Percentiles rank a stretch among this genome's conserved stretches.
These are phyloP conservation scores for Solanum sejunctum DNA, from an alignment of 257 asterid species.

Conservation along the genomic window DNA sequence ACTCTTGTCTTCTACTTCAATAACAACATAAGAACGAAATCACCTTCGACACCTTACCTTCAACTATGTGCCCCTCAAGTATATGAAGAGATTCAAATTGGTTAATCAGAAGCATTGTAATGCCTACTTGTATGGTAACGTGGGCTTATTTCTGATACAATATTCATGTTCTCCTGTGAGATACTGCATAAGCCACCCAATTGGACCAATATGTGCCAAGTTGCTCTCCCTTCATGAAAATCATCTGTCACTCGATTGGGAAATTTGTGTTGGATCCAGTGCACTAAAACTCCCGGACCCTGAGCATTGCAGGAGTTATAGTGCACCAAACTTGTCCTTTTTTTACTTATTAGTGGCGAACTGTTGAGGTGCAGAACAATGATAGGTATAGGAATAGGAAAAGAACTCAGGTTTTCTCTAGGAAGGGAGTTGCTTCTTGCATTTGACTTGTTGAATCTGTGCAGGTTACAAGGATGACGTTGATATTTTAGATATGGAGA, in stretches of 20 bases:
- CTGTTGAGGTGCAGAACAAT: not conserved
- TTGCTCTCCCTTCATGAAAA: not conserved
- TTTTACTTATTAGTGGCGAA: not conserved
- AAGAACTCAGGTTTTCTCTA: not conserved
- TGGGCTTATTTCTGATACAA: not conserved
- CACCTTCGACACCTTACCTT: not conserved
- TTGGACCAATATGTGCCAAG: not conserved
- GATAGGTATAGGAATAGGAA: not conserved
- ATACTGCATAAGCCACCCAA: not conserved
- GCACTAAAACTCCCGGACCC: no score
- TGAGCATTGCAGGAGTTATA: no score
- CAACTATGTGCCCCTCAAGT: not conserved
- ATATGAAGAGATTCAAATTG: not conserved
- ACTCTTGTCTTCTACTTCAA: not conserved
- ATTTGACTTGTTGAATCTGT: not conserved
- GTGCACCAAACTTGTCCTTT: no score
- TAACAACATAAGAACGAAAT: not conserved
- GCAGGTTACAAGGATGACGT: not conserved
- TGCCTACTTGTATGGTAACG: not conserved
- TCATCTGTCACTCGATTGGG: not conserved
- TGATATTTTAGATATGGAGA: not conserved
- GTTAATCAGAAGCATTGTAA: not conserved
- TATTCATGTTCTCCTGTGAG: not conserved
- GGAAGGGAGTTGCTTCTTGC: not conserved
- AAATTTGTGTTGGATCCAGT: not conserved